These are phyloP conservation scores for Teunomyces kruisii DNA, from an alignment of 805 yeast species.

Conservation along the genomic window DNA sequence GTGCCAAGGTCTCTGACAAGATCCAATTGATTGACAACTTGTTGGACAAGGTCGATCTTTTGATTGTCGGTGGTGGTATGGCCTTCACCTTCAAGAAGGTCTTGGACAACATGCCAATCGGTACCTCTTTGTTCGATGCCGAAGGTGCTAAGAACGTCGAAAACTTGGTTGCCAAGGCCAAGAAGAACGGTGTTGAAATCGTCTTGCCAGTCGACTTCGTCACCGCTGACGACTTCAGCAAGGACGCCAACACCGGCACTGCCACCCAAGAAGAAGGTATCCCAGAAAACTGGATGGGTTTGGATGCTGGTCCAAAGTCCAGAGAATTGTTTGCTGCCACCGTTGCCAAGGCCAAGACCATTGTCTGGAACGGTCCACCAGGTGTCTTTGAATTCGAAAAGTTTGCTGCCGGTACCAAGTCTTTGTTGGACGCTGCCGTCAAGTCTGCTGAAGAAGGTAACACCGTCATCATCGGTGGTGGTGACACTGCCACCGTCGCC, in stretches of 20 bases:
- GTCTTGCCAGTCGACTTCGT: slow-evolving; percentile 95
- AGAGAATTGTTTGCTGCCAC: slow-evolving; percentile 75
- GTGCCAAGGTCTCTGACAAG: slow-evolving; percentile 99
- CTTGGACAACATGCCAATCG: slow-evolving; percentile 79
- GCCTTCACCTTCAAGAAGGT: slow-evolving; percentile 98
- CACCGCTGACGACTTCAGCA: slow-evolving; percentile 90
- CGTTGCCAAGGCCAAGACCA: slow-evolving; percentile 92
- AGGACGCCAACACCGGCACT: slow-evolving; percentile 81
- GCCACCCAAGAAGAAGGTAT: slow-evolving; percentile 92
- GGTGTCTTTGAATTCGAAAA: slow-evolving; percentile 98
- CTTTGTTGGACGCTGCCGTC: slow-evolving; percentile 85
- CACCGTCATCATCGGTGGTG: slow-evolving; percentile 98
- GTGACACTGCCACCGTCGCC: slow-evolving; percentile 99
- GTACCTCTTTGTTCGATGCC: slow-evolving; percentile 87
- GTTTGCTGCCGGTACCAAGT: slow-evolving; percentile 89
- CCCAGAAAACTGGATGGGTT: slow-evolving; percentile 93
- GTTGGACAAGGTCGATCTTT: slow-evolving; percentile 90
- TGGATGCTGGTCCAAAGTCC: slow-evolving; percentile 93
- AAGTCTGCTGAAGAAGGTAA: slow-evolving; percentile 82
- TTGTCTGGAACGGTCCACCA: slow-evolving; percentile 99
- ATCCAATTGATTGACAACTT: slow-evolving; percentile 96
- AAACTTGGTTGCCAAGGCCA: slow-evolving; percentile 90
- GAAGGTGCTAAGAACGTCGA: slow-evolving; percentile 96
- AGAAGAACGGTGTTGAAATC: slow-evolving; percentile 90
- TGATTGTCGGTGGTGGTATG: slow-evolving; percentile 99